These are phyloP conservation scores for Wallacemonas sp. DNA, from an alignment of 208 protist species.

Conservation along the genomic window DNA sequence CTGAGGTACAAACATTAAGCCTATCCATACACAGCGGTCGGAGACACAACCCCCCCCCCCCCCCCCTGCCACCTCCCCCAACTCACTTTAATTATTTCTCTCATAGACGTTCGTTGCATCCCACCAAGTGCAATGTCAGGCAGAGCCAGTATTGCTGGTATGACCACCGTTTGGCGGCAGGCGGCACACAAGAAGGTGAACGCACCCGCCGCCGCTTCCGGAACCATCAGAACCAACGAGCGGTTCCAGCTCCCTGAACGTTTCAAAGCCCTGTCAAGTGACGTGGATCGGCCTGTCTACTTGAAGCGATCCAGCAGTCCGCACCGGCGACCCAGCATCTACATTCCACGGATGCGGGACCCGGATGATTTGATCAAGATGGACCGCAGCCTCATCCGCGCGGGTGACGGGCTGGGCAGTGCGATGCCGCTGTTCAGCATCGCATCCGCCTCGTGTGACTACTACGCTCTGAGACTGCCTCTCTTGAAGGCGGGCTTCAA, in stretches of 20 bases:
- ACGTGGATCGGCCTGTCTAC: conserved; percentile 46
- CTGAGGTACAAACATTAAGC: no score
- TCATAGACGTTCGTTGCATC: no score
- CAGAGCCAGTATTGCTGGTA: no score
- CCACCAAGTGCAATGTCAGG: no score
- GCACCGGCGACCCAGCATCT: conserved; percentile 73
- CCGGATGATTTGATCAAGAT: conserved; percentile 1
- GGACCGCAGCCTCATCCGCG: not conserved
- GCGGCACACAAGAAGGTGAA: not conserved
- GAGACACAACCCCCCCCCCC: no score
- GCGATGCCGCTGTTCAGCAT: conserved; percentile 80
- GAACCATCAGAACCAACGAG: not conserved
- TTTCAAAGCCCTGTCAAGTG: not conserved
- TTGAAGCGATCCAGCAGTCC: conserved; percentile 70
- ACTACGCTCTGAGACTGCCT: conserved; percentile 95
- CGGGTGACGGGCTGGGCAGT: conserved; percentile 38
- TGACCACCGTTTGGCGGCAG: no score
- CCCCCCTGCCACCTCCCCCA: no score
- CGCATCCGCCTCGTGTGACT: conserved; percentile 87
- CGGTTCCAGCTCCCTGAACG: not conserved
- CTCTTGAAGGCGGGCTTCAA: conserved; percentile 85
- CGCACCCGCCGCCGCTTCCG: not conserved
- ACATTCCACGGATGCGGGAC: conserved; percentile 77
- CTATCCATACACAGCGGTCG: no score
- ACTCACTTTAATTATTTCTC: no score